Evolutionary conservation across 768 basidiomycete genomes (phyloP), one percentile per base, ranked within the genome.

Genomic region (Hericium coralloides): DNA sequence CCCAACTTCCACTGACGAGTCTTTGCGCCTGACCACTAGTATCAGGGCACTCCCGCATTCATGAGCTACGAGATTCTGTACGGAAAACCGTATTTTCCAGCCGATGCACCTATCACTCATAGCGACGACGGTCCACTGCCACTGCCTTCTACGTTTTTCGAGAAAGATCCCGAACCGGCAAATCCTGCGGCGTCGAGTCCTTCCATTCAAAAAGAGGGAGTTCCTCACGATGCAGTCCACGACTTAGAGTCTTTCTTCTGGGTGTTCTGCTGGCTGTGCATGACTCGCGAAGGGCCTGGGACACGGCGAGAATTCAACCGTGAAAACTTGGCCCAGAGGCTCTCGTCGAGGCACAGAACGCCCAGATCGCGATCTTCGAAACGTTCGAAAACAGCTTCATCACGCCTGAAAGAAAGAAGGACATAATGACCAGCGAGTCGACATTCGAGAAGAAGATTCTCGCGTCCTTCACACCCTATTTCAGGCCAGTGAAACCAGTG

Each of bases 181-280:
- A 9, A 7, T 0, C 31, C 31, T 31, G 5, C 31, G 10, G 2
- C 1, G 1, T 8, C 31, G 31, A 2, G 10, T 8, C 31, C 31
- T 31, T 31, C 31, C 8, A 31, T 31, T 9, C 4, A 9, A n/a
- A n/a, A n/a, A n/a, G 8, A 31, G 4, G 31, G 31, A 31, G 10
- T 31, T 31, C 31, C 31, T 31, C 51, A 38, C 22, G 25, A 9
- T 31, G 25, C 36, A 9, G 22, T 52, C 12, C 51, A 52, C 9
- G 51, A 52, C n/a, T 31, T 52, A 17, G 51, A 52, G 18, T 31
- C 51, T 14, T 52, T 52, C 18, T 52, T 52, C 25, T 52, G 51
- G 51, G 31, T 52, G 4, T n/a, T 52, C 22, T 52, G 51, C 36
- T 52, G 25, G 26, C 26, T 52, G 8, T 22, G 51, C 36, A n/a